phyloP scores from a whole-genome alignment of 148 eudicot genomes.

The Cornus controversa region DNA sequence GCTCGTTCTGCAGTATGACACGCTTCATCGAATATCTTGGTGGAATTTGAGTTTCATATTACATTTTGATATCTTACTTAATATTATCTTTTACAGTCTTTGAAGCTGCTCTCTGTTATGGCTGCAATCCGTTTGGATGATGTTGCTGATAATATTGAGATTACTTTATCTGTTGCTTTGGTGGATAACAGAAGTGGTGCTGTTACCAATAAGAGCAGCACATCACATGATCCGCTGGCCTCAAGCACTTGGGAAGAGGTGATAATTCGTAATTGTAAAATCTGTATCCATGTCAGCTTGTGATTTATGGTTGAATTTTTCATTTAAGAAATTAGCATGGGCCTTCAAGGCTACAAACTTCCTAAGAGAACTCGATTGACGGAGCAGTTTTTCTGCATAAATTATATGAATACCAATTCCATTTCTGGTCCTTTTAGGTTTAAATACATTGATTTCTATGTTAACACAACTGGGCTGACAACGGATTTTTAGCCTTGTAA shows the following conservation, averaged over 20 bases:
- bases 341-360: not conserved
- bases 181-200: conserved; percentile 45
- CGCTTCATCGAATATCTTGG: not conserved
- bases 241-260: conserved; percentile 99
- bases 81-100: conserved; percentile 49
- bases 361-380: not conserved
- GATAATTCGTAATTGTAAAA: not conserved
- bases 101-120: conserved; percentile 83
- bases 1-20: conserved; percentile 86
- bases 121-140: conserved; percentile 90
- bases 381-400: not conserved
- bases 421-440: not conserved
- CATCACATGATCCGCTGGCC: conserved; percentile 71
- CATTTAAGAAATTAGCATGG: not conserved
- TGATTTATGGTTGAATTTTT: not conserved
- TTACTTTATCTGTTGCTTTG: conserved; percentile 65
- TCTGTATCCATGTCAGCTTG: conserved; percentile 2
- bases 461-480: not conserved
- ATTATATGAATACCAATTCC: not conserved
- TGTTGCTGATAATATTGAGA: conserved; percentile 68
- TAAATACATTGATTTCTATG: not conserved
- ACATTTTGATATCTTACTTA: not conserved
- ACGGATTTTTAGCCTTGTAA: not conserved
- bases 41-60: not conserved
- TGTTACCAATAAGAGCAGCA: conserved; percentile 40